Evolutionary conservation across 2,329 filamentous ascomycete genomes (phyloP), one percentile per base, ranked within the genome.

Genomic region (Cladosporium phlei): DNA sequence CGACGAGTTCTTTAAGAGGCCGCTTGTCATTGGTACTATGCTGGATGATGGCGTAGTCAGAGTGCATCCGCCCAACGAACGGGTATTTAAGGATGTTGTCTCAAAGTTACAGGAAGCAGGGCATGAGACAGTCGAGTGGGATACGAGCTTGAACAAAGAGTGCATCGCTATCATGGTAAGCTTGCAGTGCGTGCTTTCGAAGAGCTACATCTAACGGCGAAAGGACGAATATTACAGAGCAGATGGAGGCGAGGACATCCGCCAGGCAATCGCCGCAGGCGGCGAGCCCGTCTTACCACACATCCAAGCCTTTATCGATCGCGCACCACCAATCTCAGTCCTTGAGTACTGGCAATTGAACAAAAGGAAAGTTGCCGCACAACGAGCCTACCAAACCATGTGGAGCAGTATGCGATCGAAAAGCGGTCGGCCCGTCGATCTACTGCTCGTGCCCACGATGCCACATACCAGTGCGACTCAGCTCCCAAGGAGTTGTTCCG

Each of bases 271-370:
- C 0, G 57, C 61, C 4, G 68, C 64, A 1, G 78, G 72, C 1
- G 79, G 80, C 2, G 81, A 85, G 46, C 80, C 80, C 0, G 73
- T 72, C 30, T 72, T 82, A 2, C 74, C 76, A 0, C 76, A 80
- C 45, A 79, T 85, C 0, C 69, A 82, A 55, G 69, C 66, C 0
- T 67, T 85, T 4, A 61, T 83, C 10, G 76, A 77, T 43, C 67
- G 70, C 0, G 75, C 70, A 2, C 53, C 69, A 9, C 59, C 77
- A 1, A 77, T 83, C 10, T 80, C 77, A 0, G 78, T 83, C 0
- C 83, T 78, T 47, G 69, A 80, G 3, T 85, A 85, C 62, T 85
- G 80, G 81, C 79, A 83, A 53, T 68, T 85, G 5, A 84, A 83
- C 62, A 76, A 69, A 50, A 69, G 71, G 19, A 84, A 83, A 55